These are phyloP conservation scores for Phytophthora sp. DNA, from an alignment of 352 stramenopile species.

Conservation along the genomic window DNA sequence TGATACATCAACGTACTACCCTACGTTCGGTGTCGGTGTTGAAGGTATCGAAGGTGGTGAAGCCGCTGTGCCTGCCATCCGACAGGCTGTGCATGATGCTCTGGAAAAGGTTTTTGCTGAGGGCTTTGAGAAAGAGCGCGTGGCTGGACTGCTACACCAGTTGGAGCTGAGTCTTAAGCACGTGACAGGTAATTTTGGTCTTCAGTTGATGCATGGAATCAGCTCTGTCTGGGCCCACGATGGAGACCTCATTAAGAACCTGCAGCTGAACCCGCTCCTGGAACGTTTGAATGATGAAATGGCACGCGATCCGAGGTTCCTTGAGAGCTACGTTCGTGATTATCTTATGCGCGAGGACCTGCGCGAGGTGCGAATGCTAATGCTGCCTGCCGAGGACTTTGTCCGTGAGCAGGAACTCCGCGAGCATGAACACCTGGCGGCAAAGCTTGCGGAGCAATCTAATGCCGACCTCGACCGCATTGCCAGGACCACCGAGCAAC, in stretches of 20 bases:
- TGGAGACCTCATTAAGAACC: conserved; percentile 66
- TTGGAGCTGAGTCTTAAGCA: conserved; percentile 87
- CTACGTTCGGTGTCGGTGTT: conserved; percentile 79
- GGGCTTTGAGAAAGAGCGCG: conserved; percentile 77
- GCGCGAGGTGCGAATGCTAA: conserved; percentile 73
- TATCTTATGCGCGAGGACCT: conserved; percentile 57
- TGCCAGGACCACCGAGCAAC: conserved; percentile 41
- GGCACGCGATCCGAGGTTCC: conserved; percentile 62
- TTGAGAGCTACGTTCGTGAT: conserved; percentile 64
- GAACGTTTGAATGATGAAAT: conserved; percentile 67
- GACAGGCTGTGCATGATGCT: conserved; percentile 57
- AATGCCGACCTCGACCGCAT: conserved; percentile 69
- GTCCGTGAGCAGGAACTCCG: conserved; percentile 59
- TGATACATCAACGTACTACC: conserved; percentile 80
- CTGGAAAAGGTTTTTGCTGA: conserved; percentile 62
- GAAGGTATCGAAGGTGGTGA: conserved; percentile 68
- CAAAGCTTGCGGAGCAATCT: conserved; percentile 44
- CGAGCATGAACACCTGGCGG: conserved; percentile 57
- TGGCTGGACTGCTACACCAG: conserved; percentile 79
- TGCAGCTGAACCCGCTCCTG: conserved; percentile 75
- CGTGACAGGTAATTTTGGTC: conserved; percentile 82
- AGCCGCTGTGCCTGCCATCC: conserved; percentile 57
- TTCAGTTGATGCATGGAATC: conserved; percentile 76
- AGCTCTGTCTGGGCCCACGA: conserved; percentile 77
- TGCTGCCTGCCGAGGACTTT: conserved; percentile 70